Percentiles rank a stretch among this genome's conserved stretches.
These are phyloP conservation scores for Elongisporangium anandrum DNA, from an alignment of 352 stramenopile genomes.

Conservation along the genomic window DNA sequence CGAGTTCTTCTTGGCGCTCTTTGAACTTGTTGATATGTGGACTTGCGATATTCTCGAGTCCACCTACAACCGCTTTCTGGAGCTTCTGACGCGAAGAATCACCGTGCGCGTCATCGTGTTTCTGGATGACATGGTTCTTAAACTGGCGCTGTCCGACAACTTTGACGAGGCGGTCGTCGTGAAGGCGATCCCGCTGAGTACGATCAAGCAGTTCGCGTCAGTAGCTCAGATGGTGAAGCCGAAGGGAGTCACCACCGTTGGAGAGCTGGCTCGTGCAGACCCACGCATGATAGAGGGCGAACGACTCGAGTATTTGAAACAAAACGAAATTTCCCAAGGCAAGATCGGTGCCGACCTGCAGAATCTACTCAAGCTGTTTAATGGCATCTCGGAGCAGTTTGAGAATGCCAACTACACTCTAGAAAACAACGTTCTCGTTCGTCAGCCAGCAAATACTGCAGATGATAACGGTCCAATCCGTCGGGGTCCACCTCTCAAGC, in stretches of 20 bases:
- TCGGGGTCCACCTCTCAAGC: constrained; percentile 1
- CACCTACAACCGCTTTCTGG: constrained; percentile 64
- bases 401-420: constrained; percentile 37
- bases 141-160: constrained; percentile 68
- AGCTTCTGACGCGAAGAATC: constrained; percentile 61
- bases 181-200: constrained; percentile 63
- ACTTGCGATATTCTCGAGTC: constrained; percentile 69
- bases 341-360: constrained; percentile 61
- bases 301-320: constrained; percentile 44
- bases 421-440: constrained; percentile 25
- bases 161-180: constrained; percentile 72
- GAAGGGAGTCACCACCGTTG: constrained; percentile 49
- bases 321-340: constrained; percentile 31
- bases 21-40: constrained; percentile 80
- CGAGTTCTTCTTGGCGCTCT: constrained; percentile 63
- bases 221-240: constrained; percentile 51
- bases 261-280: constrained; percentile 55
- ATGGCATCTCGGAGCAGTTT: constrained; percentile 52
- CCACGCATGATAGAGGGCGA: constrained; percentile 47
- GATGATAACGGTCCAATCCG: background rate
- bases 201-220: constrained; percentile 60
- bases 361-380: constrained; percentile 59
- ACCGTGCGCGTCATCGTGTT: constrained; percentile 68
- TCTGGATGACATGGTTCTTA: constrained; percentile 61
- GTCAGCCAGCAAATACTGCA: background rate